Percentiles rank a stretch among this genome's conserved stretches.
These are phyloP conservation scores for Gossypium turneri DNA, from an alignment of 345 rosid genomes.

Conservation along the genomic window DNA sequence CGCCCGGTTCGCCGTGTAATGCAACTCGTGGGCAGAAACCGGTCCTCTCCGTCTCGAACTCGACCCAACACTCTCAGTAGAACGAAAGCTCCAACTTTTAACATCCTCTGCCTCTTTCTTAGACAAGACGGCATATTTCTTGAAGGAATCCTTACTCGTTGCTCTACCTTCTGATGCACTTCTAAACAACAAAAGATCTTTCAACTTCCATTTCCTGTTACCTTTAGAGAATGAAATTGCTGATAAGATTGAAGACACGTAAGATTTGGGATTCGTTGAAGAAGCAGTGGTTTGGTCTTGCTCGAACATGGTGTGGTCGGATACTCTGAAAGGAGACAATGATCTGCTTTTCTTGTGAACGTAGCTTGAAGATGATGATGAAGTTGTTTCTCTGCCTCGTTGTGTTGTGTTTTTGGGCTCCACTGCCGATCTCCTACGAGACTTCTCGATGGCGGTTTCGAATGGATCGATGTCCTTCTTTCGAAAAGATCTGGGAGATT, in stretches of 20 bases:
- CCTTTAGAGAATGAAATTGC: conserved; percentile 56
- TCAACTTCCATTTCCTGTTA: conserved; percentile 75
- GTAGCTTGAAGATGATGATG: conserved; percentile 13
- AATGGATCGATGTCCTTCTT: conserved; percentile 34
- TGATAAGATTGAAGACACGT: conserved; percentile 52
- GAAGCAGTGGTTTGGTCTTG: conserved; percentile 33
- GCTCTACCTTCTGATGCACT: conserved; percentile 94
- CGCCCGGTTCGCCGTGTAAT: conserved; percentile 82
- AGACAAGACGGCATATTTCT: conserved; percentile 45
- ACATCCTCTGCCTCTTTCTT: conserved; percentile 47
- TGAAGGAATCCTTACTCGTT: conserved; percentile 40
- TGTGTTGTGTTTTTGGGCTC: not conserved
- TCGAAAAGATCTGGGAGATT: conserved; percentile 40
- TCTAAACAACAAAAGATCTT: conserved; percentile 70
- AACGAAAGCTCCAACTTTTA: conserved; percentile 56
- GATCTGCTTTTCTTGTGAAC: conserved; percentile 69
- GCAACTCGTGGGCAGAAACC: conserved; percentile 79
- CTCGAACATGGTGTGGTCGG: conserved; percentile 46
- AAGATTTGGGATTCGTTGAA: conserved; percentile 32
- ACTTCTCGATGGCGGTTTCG: conserved; percentile 35
- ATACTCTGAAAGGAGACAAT: conserved; percentile 69
- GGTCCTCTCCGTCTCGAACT: conserved; percentile 37
- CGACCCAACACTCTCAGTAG: conserved; percentile 53
- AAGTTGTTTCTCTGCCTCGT: conserved; percentile 31
- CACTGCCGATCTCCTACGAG: conserved; percentile 16